Base-by-base conservation (phyloP, 495 filamentous ascomycete species). In the Penicillium dipodomyicola region DNA sequence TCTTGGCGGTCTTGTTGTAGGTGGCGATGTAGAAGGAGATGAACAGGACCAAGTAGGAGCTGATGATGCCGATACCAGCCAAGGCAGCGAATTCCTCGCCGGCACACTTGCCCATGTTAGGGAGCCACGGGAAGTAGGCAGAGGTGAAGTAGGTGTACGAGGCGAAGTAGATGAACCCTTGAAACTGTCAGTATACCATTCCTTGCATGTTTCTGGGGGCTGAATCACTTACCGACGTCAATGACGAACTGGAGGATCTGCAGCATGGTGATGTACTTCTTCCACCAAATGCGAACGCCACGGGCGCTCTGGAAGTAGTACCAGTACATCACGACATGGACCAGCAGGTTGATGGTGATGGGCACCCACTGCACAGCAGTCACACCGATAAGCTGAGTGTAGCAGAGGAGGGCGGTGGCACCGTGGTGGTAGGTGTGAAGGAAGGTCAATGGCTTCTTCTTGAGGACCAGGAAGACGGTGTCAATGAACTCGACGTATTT, bases 21-120 rank as follows among this genome's bases (percentile, higher is more conserved):
- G 94, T 98, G 47, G 91, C 90, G 60, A 95, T 79, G 83, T 98
- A 98, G 88, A 98, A 98, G 49, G 88, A 91, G 79, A 98, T 96
- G 84, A 98, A 98, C 55, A 98, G 89, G 60, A 97, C 79, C 54
- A 98, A 85, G 82, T 98, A 98, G 42, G 89, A 94, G 76, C 81
- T 89, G 65, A 98, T 77, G 67, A 96, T 95, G 56, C 80, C 90
- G 54, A 96, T 93, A 63, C 94, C 94, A 50, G 92, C 84, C 70
- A 97, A 90, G 25, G 94, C 94, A 50, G 94, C 94, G 67, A 96
- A 97, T 77, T 98, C 94, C 80, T 97, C 94, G 63, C 94, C 94
- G 15, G 94, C 91, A 68, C 94, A 98, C 58, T 84, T 78, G 64
- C 94, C 94, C 32, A 77, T 72, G 68, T 87, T 94, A 19, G 93